Base-by-base conservation (phyloP, 1,284 basidiomycete species). In the Ceratobasidium sp. region DNA sequence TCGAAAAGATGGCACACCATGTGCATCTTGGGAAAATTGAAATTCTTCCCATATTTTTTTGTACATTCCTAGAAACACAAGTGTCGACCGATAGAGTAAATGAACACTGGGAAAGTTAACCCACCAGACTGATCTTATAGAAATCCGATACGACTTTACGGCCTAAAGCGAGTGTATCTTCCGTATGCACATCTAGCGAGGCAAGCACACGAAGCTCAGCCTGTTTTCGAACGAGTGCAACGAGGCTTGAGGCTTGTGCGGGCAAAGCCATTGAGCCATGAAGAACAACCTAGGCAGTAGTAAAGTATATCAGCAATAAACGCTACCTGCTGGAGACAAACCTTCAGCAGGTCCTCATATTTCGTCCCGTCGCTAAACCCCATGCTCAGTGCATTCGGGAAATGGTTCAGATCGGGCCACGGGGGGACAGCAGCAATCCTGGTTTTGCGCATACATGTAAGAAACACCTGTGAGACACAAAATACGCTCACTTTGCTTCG, bases 1-100 rank as follows among this genome's bases (percentile, higher is more conserved):
- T 60, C 30, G 16, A 60, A 60, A n/a, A 60, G 59, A 23, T 60
- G 59, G 7, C 20, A 23, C 1, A 38, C 8, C 33, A n/a, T 23
- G 59, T 60, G 59, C 30, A 35, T 60, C 20, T 60, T 60, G 5
- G 59, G 59, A 41, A 60, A 60, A 27, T 60, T 23, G n/a, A 60
- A 60, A 3, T 3, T 12, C 18, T 60, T 33, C 1, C 20, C 20
- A 8, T 60, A 60, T n/a, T 33, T 60, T 41, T 35, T 35, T 23
- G 14, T 33, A 35, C 59, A 60, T 10, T n/a, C 59, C 59, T 60
- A n/a, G 7, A 50, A 16, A 4, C 23, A 23, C 20, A n/a, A 16
- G 23, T 4, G 12, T 60, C 20, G 16, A n/a, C 30, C 1, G 2
- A 60, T 30, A n/a, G n/a, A n/a, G n/a, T n/a, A n/a, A n/a, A n/a